Evolutionary conservation across 148 eudicot species (phyloP).

Genomic region (Persicaria maculosa): DNA sequence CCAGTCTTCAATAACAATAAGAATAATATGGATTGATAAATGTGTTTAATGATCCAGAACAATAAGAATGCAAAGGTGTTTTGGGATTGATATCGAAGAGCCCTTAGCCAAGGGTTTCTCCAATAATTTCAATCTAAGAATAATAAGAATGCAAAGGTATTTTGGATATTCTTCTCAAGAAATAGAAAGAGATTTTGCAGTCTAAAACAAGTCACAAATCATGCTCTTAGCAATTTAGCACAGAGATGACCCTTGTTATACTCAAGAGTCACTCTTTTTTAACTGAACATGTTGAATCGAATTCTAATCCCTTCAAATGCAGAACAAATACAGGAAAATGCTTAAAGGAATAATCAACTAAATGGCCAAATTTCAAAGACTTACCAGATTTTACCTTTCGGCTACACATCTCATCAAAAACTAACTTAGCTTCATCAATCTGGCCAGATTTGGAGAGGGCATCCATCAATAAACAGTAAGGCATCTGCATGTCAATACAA

Average conservation of each 20-base stretch:
- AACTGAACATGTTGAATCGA: neutral
- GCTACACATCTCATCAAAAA: slow-evolving; percentile 56
- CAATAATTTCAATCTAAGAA: too few species aligned
- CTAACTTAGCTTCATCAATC: slow-evolving; percentile 54
- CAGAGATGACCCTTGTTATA: neutral
- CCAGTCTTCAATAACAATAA: too few species aligned
- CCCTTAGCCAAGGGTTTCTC: too few species aligned
- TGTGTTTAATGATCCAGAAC: too few species aligned
- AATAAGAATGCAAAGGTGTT: too few species aligned
- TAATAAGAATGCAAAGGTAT: too few species aligned
- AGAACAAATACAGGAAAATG: neutral
- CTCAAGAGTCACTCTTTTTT: slow-evolving; percentile 4
- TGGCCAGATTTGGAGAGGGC: slow-evolving; percentile 80
- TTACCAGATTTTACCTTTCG: slow-evolving; percentile 62
- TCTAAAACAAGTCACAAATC: neutral
- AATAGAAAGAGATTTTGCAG: neutral
- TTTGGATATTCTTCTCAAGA: neutral
- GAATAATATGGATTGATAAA: too few species aligned
- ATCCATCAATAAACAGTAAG: slow-evolving; percentile 87
- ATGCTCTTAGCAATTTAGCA: neutral
- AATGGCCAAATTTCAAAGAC: slow-evolving; percentile 9
- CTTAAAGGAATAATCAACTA: neutral
- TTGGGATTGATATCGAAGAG: too few species aligned
- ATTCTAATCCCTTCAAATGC: neutral
- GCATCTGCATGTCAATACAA: slow-evolving; percentile 52